Percentiles rank a stretch among this genome's conserved stretches.
phyloP scores from a whole-genome alignment of 768 basidiomycete genomes.

The button mushroom (Agaricus bisporus) region DNA sequence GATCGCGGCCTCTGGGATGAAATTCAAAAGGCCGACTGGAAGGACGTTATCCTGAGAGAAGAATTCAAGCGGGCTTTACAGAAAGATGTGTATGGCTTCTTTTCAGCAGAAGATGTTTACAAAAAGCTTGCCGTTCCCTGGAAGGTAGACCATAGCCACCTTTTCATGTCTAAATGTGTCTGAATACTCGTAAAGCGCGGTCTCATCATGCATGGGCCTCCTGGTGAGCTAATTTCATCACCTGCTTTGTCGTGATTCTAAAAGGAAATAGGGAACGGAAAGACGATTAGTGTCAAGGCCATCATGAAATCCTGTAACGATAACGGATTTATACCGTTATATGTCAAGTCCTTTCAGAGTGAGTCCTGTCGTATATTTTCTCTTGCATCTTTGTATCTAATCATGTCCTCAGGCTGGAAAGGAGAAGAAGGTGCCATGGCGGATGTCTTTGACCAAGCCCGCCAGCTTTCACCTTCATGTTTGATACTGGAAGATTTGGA shows the following conservation, averaged over 20 bases:
- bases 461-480: slow-evolving; percentile 62
- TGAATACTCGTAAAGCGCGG: slow-evolving; percentile 47
- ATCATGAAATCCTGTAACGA: slow-evolving; percentile 72
- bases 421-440: slow-evolving; percentile 69
- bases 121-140: slow-evolving; percentile 73
- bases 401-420: slow-evolving; percentile 34
- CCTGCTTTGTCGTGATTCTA: not conserved
- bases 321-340: slow-evolving; percentile 61
- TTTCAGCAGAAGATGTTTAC: slow-evolving; percentile 67
- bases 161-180: not conserved
- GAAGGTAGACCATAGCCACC: slow-evolving; percentile 45
- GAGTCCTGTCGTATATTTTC: slow-evolving; percentile 14
- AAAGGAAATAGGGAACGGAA: slow-evolving; percentile 59
- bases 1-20: slow-evolving; percentile 53
- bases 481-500: slow-evolving; percentile 59
- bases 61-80: slow-evolving; percentile 61
- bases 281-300: slow-evolving; percentile 76
- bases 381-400: not conserved
- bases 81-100: slow-evolving; percentile 78
- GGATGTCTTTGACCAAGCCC: slow-evolving; percentile 65
- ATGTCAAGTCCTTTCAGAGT: slow-evolving; percentile 80
- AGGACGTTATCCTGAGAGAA: slow-evolving; percentile 66
- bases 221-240: slow-evolving; percentile 34
- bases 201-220: slow-evolving; percentile 79
- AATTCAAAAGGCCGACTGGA: slow-evolving; percentile 64